Percentiles rank a stretch among this genome's conserved stretches.
Conservation (phyloP, 371 early-diverging fungal species). For the Mortierella sp. region DNA sequence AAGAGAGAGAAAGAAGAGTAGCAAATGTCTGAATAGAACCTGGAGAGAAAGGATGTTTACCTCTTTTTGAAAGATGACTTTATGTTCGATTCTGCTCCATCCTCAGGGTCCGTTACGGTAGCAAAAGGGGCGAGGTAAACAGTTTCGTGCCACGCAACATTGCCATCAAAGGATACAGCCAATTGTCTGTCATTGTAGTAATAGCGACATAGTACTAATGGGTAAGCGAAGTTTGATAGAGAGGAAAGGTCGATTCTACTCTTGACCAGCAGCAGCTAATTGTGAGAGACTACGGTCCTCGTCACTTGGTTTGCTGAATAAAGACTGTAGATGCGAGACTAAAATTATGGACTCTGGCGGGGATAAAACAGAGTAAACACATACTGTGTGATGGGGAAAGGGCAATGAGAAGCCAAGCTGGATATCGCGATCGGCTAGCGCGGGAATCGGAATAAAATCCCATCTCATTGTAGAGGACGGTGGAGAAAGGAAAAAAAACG, state of each 20-base stretch:
- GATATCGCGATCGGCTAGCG: constrained; percentile 3
- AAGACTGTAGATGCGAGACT: too few relatives aligned
- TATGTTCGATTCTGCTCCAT: constrained; percentile 27
- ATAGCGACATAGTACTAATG: not conserved
- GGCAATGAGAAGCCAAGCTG: constrained; percentile 2
- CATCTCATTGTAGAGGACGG: too few relatives aligned
- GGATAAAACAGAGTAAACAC: not conserved
- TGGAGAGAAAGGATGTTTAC: not conserved
- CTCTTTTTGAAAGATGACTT: not conserved
- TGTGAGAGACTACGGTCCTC: not conserved
- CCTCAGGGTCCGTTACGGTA: constrained; percentile 27
- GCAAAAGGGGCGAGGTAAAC: not conserved
- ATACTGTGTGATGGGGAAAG: not conserved
- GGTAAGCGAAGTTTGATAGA: not conserved
- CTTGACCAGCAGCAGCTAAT: not conserved
- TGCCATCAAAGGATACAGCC: too few relatives aligned
- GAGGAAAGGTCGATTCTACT: constrained; percentile 8
- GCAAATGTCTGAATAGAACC: too few relatives aligned
- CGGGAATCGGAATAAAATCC: constrained; percentile 13
- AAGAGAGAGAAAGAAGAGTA: too few relatives aligned
- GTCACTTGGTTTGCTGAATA: too few relatives aligned
- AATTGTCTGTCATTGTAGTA: too few relatives aligned
- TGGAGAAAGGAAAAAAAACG: too few relatives aligned
- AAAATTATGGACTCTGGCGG: not conserved
- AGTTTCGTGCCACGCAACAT: not conserved